A percentile compares a stretch with the other conserved stretches of the same genome.
Conservation (phyloP, 352 stramenopile genomes). For the Phytopythium montanum region DNA sequence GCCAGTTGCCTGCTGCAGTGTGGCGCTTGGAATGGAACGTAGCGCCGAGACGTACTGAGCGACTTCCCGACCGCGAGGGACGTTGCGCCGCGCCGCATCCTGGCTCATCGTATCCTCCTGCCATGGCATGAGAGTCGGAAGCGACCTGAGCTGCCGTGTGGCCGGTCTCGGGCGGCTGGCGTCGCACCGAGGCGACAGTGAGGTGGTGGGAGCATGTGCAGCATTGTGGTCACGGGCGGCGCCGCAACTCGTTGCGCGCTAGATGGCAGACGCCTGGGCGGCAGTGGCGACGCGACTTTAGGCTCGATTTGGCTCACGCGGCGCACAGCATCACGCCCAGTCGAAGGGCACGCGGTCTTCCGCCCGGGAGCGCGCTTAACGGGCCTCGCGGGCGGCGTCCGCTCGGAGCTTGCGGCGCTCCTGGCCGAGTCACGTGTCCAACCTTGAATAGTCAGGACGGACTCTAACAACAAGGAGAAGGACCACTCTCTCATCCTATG, state of each 20-base stretch:
- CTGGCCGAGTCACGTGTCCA: too few relatives aligned
- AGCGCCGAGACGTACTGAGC: conserved; percentile 40
- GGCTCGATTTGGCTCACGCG: conserved; percentile 60
- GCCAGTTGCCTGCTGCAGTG: background rate
- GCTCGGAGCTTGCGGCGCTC: too few relatives aligned
- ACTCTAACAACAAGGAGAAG: too few relatives aligned
- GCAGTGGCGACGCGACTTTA: conserved; percentile 73
- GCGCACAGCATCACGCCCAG: conserved; percentile 69
- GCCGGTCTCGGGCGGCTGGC: background rate
- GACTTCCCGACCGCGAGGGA: conserved; percentile 62
- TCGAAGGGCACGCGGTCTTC: conserved; percentile 28
- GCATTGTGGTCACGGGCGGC: conserved; percentile 47
- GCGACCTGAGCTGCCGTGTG: background rate
- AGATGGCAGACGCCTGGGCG: conserved; percentile 79
- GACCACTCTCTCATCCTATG: too few relatives aligned
- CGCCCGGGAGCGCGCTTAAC: conserved; percentile 4
- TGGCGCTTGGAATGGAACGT: background rate
- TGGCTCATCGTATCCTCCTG: conserved; percentile 34
- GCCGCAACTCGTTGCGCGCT: conserved; percentile 54
- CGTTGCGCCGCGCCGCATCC: conserved; percentile 31
- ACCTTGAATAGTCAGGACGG: too few relatives aligned
- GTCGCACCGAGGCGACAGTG: conserved; percentile 24
- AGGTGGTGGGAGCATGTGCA: conserved; percentile 51
- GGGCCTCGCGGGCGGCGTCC: too few relatives aligned
- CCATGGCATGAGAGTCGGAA: background rate